A percentile compares a stretch with the other conserved stretches of the same genome.
These are phyloP conservation scores for button mushroom (Agaricus bisporus) DNA, from an alignment of 768 basidiomycete genomes.

Conservation along the genomic window DNA sequence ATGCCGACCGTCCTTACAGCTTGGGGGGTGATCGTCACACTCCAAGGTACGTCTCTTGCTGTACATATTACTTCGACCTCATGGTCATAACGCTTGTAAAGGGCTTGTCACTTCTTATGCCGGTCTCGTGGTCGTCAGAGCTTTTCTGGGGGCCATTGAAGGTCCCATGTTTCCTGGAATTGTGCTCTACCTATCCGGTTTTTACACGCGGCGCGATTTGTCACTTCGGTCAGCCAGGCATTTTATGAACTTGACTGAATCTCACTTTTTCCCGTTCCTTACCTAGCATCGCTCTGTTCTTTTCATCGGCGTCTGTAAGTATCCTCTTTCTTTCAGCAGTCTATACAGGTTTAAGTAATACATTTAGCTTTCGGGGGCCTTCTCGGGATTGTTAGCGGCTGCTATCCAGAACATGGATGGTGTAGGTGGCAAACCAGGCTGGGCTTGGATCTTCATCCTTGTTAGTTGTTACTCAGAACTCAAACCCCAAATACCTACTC, in stretches of 20 bases:
- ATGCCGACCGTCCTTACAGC: slow-evolving; percentile 41
- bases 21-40: slow-evolving; percentile 45
- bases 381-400: slow-evolving; percentile 59
- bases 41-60: slow-evolving; percentile 26
- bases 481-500: too few species aligned
- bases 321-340: too few species aligned
- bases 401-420: slow-evolving; percentile 56
- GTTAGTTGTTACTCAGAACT: slow-evolving; percentile 10
- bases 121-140: slow-evolving; percentile 43
- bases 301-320: slow-evolving; percentile 30
- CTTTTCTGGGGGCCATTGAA: slow-evolving; percentile 48
- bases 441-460: slow-evolving; percentile 35
- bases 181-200: slow-evolving; percentile 35
- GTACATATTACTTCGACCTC: not conserved
- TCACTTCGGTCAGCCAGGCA: slow-evolving; percentile 20
- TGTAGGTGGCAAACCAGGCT: slow-evolving; percentile 42
- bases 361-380: slow-evolving; percentile 43
- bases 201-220: slow-evolving; percentile 29
- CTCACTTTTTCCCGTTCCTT: not conserved
- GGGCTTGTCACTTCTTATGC: slow-evolving; percentile 40
- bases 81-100: slow-evolving; percentile 11
- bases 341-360: too few species aligned
- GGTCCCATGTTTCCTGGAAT: slow-evolving; percentile 38
- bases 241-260: too few species aligned
- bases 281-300: slow-evolving; percentile 34